Evolutionary conservation across 2,329 filamentous ascomycete species (phyloP).

Genomic region (Clarireedia monteithiana): DNA sequence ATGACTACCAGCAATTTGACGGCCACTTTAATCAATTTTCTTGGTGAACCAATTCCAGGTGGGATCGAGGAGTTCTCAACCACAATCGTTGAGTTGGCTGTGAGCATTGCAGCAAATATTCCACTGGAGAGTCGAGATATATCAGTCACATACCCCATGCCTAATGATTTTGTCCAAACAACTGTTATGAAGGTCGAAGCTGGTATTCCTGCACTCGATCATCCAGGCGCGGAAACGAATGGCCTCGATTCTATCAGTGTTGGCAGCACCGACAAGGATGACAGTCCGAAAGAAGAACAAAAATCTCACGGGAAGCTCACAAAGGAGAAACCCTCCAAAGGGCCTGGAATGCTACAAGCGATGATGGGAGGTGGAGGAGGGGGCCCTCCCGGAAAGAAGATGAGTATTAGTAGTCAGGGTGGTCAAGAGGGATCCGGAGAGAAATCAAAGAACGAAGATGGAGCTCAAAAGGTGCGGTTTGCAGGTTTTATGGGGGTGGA

Average conservation of each 20-base stretch:
- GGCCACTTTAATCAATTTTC: constrained; percentile 61
- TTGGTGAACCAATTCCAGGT: constrained; percentile 67
- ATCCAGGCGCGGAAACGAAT: constrained; percentile 22
- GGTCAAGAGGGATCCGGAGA: constrained; percentile 14
- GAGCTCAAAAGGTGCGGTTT: constrained; percentile 54
- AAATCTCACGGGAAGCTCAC: constrained; percentile 22
- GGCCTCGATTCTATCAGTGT: constrained; percentile 26
- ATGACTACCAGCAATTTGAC: constrained; percentile 62
- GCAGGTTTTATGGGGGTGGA: constrained; percentile 67
- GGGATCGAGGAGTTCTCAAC: constrained; percentile 82
- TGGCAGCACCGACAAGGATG: constrained; percentile 27
- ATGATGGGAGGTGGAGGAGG: constrained; percentile 21
- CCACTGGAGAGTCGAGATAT: constrained; percentile 90
- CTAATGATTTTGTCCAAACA: constrained; percentile 61
- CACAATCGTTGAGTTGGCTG: constrained; percentile 87
- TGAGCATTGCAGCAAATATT: constrained; percentile 77
- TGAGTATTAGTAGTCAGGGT: constrained; percentile 21
- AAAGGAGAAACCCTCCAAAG: constrained; percentile 25
- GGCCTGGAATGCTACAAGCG: constrained; percentile 31
- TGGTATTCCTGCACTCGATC: constrained; percentile 53
- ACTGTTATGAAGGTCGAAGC: constrained; percentile 80
- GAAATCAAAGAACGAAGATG: constrained; percentile 26
- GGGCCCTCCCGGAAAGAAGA: constrained; percentile 18
- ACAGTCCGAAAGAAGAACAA: constrained; percentile 22
- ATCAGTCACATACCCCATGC: constrained; percentile 75